Percentiles rank a stretch among this genome's conserved stretches.
Conservation (phyloP, 768 basidiomycete genomes). For the Psilocybe azurescens region DNA sequence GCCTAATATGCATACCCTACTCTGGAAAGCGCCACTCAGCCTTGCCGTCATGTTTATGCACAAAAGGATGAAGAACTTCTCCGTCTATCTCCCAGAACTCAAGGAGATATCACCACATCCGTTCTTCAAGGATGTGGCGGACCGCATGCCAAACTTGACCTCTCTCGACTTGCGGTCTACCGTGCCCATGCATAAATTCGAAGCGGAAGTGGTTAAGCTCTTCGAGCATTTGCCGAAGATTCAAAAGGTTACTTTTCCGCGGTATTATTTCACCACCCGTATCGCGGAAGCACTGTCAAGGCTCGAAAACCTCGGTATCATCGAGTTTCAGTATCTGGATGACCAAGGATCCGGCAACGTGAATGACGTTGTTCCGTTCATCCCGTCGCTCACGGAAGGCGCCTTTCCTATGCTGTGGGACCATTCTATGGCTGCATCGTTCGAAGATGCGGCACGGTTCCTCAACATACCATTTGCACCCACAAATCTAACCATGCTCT, state of each 20-base stretch:
- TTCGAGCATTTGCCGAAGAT: conserved; percentile 47
- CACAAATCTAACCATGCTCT: conserved; percentile 51
- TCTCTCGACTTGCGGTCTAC: conserved; percentile 50
- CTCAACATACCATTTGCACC: conserved; percentile 51
- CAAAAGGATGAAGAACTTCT: conserved; percentile 46
- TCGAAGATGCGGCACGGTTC: conserved; percentile 51
- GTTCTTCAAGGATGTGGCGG: conserved; percentile 37
- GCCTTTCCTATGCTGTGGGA: conserved; percentile 61
- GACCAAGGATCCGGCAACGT: conserved; percentile 53
- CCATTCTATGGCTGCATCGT: conserved; percentile 50
- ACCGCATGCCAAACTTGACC: conserved; percentile 57
- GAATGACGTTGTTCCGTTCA: conserved; percentile 48
- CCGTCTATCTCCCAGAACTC: conserved; percentile 32
- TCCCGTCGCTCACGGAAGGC: conserved; percentile 48
- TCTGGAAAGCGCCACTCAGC: conserved; percentile 45
- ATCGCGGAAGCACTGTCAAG: conserved; percentile 53
- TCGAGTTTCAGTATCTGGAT: conserved; percentile 60
- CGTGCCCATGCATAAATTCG: conserved; percentile 45
- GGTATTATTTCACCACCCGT: conserved; percentile 52
- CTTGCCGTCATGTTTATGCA: conserved; percentile 63
- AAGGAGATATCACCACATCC: conserved; percentile 21
- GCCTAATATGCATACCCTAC: conserved; percentile 56
- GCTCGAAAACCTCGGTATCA: conserved; percentile 42
- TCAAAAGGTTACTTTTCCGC: conserved; percentile 53
- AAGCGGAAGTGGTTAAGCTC: conserved; percentile 44